Conservation (phyloP, 2,329 filamentous ascomycete species). For the Apiospora pterosperma region DNA sequence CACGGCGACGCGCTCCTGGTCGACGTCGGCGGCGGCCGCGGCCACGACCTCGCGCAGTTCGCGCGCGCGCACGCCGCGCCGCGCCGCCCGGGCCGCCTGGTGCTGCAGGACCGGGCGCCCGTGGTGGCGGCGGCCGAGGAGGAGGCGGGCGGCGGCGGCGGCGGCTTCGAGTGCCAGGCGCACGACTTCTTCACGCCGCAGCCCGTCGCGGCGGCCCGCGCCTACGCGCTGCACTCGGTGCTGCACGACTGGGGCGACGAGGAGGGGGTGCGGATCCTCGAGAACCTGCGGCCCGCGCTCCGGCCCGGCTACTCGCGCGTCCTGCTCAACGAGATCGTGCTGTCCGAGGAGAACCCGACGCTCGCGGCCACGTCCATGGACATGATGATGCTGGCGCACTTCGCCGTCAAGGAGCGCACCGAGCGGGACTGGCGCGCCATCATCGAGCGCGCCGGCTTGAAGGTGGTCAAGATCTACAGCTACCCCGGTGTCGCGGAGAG, state of each 20-base stretch:
- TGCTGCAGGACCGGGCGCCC: constrained; percentile 32
- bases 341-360: constrained; percentile 24
- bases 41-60: constrained; percentile 8
- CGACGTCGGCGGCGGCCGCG: constrained; percentile 10
- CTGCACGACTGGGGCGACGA: constrained; percentile 30
- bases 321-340: constrained; percentile 31
- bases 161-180: constrained; percentile 29
- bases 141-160: constrained; percentile 15
- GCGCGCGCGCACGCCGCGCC: background rate
- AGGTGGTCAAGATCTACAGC: constrained; percentile 15
- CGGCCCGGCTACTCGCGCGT: constrained; percentile 32
- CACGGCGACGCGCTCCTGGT: constrained; percentile 16
- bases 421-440: constrained; percentile 16
- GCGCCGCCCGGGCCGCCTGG: constrained; percentile 21
- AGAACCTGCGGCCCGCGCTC: constrained; percentile 20
- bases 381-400: constrained; percentile 20
- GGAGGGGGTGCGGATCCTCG: constrained; percentile 21
- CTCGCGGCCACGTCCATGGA: constrained; percentile 23
- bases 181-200: constrained; percentile 37
- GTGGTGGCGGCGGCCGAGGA: constrained; percentile 37
- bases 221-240: constrained; percentile 23
- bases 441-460: constrained; percentile 16
- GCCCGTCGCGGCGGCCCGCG: constrained; percentile 34
- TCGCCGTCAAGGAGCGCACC: constrained; percentile 19
- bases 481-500: constrained; percentile 20